Evolutionary conservation across 2,329 filamentous ascomycete species (phyloP), one percentile per base, ranked within the genome.

Genomic region (Trichoderma cornu-damae): DNA sequence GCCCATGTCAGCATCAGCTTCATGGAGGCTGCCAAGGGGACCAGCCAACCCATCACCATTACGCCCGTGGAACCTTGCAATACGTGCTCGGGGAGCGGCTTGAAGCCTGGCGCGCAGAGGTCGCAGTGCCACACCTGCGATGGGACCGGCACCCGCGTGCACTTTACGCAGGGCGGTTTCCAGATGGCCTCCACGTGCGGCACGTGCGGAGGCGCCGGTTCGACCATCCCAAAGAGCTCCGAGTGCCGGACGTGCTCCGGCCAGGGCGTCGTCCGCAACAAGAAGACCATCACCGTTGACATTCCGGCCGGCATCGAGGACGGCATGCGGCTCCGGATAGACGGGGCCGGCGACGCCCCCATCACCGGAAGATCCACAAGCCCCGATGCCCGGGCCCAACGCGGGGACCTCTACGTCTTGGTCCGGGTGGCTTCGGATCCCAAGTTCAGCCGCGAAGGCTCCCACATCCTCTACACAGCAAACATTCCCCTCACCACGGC

Each of bases 231-330:
- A 2, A 84, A 82, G 64, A 90, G 90, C 43, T 87, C 85, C 9
- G 89, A 95, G 67, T 99, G 94, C 73, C 78, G 79, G 58, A 81
- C 84, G 0, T 99, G 94, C 71, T 76, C 79, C 59, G 94, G 94
- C 35, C 85, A 90, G 55, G 94, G 94, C 44, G 92, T 95, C 14
- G 82, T 90, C 34, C 82, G 90, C 64, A 90, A 96, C 67, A 81
- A 85, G 61, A 90, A 89, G 75, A 90, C 88, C 0, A 85, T 99
- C 49, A 88, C 83, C 26, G 82, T 99, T 42, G 92, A 97, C 65
- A 96, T 99, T 44, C 94, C 94, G 1, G 91, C 89, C 20, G 94
- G 94, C 62, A 91, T 99, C 30, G 94, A 97, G 70, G 93, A 99
- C 70, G 92, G 93, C 56, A 97, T 97, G 93, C 84, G 90, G 58